These are phyloP conservation scores for Aspergillus fischeri DNA, from an alignment of 2,329 filamentous ascomycete genomes.

Conservation along the genomic window DNA sequence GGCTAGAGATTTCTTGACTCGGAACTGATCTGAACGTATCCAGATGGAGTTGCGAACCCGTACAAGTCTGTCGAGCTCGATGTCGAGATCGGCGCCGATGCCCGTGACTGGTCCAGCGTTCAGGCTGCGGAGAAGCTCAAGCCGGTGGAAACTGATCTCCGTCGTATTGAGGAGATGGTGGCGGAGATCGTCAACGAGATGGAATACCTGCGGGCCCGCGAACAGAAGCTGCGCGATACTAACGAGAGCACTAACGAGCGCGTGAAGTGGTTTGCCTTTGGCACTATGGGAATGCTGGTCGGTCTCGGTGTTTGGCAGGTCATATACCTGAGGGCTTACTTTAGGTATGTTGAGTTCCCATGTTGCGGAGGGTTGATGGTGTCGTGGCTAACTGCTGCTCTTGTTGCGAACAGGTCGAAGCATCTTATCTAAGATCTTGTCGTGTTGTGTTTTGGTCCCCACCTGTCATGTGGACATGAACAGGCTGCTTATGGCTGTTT, in stretches of 20 bases:
- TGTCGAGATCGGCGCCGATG: constrained; percentile 93
- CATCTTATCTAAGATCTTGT: constrained; percentile 56
- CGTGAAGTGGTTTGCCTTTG: constrained; percentile 97
- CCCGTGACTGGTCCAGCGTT: constrained; percentile 96
- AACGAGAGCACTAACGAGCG: constrained; percentile 99
- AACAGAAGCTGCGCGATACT: constrained; percentile 95
- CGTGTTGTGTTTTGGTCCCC: constrained; percentile 1
- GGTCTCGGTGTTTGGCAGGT: constrained; percentile 95
- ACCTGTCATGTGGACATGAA: background rate
- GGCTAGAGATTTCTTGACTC: too few species aligned
- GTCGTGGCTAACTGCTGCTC: constrained; percentile 10
- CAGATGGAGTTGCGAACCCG: constrained; percentile 45
- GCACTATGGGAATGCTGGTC: constrained; percentile 86
- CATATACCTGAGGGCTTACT: constrained; percentile 95
- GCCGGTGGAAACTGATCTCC: constrained; percentile 90
- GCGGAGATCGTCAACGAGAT: constrained; percentile 87
- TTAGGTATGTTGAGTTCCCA: constrained; percentile 56
- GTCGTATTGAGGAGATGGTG: constrained; percentile 86
- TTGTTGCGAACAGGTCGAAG: constrained; percentile 52
- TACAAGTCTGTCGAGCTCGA: constrained; percentile 80
- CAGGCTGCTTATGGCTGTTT: constrained; percentile 10
- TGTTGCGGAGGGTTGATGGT: background rate
- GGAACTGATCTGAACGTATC: constrained; percentile 4
- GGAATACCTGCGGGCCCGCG: constrained; percentile 85
- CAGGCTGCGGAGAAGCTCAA: constrained; percentile 96